Percentiles rank a stretch among this genome's conserved stretches.
Evolutionary conservation across 306 rosid genomes (phyloP).

Genomic region (Prinsepia uniflora): DNA sequence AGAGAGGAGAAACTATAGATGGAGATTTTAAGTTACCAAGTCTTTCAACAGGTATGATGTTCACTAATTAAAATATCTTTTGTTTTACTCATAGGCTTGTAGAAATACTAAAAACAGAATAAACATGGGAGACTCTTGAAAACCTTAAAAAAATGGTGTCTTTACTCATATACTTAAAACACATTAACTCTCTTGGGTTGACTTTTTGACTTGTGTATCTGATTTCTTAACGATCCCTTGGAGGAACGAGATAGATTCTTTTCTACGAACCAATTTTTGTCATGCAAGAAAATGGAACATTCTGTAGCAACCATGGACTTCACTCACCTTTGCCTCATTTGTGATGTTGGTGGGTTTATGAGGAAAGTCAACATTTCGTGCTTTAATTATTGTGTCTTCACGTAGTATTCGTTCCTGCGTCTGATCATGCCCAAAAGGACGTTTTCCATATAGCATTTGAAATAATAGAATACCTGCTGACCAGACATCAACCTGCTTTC

Average conservation of each 20-base stretch:
- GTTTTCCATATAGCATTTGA: slow-evolving; percentile 95
- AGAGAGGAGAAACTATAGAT: background rate
- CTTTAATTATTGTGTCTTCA: slow-evolving; percentile 96
- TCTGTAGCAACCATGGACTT: background rate
- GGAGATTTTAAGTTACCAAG: background rate
- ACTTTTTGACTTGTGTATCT: background rate
- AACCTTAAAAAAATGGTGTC: background rate
- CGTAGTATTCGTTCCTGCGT: slow-evolving; percentile 92
- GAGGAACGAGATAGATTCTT: background rate
- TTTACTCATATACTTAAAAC: background rate
- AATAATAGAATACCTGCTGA: slow-evolving; percentile 83
- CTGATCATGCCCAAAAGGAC: slow-evolving; percentile 98
- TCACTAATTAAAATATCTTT: background rate
- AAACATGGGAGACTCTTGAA: background rate
- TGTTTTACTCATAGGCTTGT: background rate
- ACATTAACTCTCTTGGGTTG: background rate
- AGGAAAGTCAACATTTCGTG: slow-evolving; percentile 94
- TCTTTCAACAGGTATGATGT: background rate
- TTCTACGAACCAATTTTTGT: background rate
- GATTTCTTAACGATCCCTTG: background rate
- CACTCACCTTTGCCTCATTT: slow-evolving; percentile 91
- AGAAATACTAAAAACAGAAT: background rate
- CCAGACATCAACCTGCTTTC: slow-evolving; percentile 95
- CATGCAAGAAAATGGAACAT: background rate
- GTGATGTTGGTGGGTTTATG: slow-evolving; percentile 70